A percentile compares a stretch with the other conserved stretches of the same genome.
These are phyloP conservation scores for Pezizomycotina sp. DNA, from an alignment of 2,329 filamentous ascomycete genomes.

Conservation along the genomic window DNA sequence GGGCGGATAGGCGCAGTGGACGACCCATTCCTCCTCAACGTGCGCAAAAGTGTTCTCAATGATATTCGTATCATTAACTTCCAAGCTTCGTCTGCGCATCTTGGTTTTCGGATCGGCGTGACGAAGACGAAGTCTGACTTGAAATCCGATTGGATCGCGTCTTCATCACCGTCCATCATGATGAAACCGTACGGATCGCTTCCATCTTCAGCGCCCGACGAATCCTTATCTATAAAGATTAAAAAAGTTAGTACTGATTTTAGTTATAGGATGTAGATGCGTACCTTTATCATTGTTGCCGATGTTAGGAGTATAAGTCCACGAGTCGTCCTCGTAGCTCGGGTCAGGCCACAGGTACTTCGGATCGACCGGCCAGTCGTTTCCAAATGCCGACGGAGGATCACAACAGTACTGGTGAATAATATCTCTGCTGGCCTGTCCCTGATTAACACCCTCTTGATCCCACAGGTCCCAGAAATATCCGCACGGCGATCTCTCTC, in stretches of 20 bases:
- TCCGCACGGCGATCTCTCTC: too few species aligned
- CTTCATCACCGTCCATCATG: constrained; percentile 26
- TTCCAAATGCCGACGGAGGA: constrained; percentile 8
- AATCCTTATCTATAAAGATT: too few species aligned
- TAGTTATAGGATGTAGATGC: not conserved
- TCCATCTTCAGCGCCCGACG: constrained; percentile 20
- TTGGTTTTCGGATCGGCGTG: constrained; percentile 8
- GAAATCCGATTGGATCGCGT: constrained; percentile 26
- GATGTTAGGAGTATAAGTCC: constrained; percentile 21
- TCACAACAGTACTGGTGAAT: constrained; percentile 14
- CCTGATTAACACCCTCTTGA: constrained; percentile 20
- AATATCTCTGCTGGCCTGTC: constrained; percentile 19
- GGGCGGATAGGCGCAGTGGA: constrained; percentile 26
- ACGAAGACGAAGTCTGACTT: constrained; percentile 21
- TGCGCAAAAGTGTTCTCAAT: constrained; percentile 26
- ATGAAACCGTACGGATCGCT: constrained; percentile 27
- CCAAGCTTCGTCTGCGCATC: constrained; percentile 23
- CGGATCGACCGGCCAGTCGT: constrained; percentile 26
- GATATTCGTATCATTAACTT: constrained; percentile 23
- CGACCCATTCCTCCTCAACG: constrained; percentile 23
- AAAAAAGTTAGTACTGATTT: too few species aligned
- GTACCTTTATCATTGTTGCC: constrained; percentile 23
- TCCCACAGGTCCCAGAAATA: constrained; percentile 24
- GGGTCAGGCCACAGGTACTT: constrained; percentile 23
- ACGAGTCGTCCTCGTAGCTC: constrained; percentile 21